Base-by-base conservation (phyloP, 1,284 basidiomycete genomes). In the Cystobasidium pallidum region DNA sequence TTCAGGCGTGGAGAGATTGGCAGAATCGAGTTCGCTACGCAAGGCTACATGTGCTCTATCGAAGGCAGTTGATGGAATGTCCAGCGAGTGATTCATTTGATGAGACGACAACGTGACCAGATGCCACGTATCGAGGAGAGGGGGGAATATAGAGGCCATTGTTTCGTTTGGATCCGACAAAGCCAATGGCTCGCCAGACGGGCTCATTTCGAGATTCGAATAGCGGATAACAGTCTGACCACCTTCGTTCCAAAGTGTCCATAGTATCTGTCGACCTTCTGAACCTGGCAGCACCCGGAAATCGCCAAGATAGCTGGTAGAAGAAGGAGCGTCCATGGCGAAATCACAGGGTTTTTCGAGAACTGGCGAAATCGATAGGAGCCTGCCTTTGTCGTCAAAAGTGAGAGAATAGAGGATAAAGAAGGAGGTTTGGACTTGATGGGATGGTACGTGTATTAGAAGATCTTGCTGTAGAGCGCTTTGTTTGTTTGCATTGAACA, bases 1-100 rank as follows among this genome's bases (percentile, higher is more conserved):
- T 89, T 10, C 88, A 86, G n/a, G 92, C 89, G 1, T 91, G 75
- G 77, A 77, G 77, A 34, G 64, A 47, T 43, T 66, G 54, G 64
- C 30, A 57, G 64, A 17, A 32, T 66, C 64, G 11, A 64, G 30
- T 30, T 64, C 62, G 15, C 32, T 43, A 13, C 62, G 62, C 17
- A 64, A 36, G 7, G 62, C 43, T 51, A 15, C 2, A 30, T 64
- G 51, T 21, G 62, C 47, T 15, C 47, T 21, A 30, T 75, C 59
- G 28, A 73, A 59, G 1, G 76, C 72, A 36, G 76, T 75, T 7
- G 64, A 49, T 30, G 64, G 64, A 54, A 41, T 57, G 30, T 66
- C 64, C 17, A 66, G 19, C 8, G 49, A 54, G 19, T 54, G 64
- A 41, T 45, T 66, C 30, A n/a, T 36, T 21, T 66, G 64, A 34